Base-by-base conservation (phyloP, 1,284 basidiomycete genomes). In the Meira miltonrushii region DNA sequence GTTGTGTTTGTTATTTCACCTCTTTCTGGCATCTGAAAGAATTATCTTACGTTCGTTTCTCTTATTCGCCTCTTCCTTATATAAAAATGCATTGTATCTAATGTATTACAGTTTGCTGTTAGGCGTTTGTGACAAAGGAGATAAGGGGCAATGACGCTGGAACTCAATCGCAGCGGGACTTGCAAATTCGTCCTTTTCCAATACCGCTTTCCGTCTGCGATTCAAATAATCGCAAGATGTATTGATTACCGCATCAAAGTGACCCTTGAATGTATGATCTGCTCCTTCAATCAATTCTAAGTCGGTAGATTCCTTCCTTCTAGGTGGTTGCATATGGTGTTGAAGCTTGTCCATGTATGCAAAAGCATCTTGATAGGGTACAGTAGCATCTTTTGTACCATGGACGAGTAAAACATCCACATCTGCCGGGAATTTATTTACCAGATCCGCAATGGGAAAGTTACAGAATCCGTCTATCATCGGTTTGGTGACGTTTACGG, bases 341-440 rank as follows among this genome's bases (percentile, higher is more conserved):
- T 2, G 57, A 2, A 74, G 49, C 1, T 60, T 63, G 43, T 74
- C 72, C 23, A 58, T 33, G 52, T 70, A 71, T 19, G 46, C 54
- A 1, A 55, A 54, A 2, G 64, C 64, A 49, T 74, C 71, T 1
- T 59, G 52, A 1, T 56, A 60, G 0, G 71, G 71, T 1, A 74
- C 71, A 2, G 62, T 59, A 44, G 65, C 65, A 55, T 74, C 71
- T 7, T 60, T 54, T 5, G 65, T 66, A 10, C 71, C 71, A 21
- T 68, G 64, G 15, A 74, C 63, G 0, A 72, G 54, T 23, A 74
- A 58, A 15, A 58, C 55, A 28, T 73, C 71, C n/a, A 63, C 63
- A 7, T 68, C 61, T 50, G 58, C 56, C 7, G 71, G 71, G 33
- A 67, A 68, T 1, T 60, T 53, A 0, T 55, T 55, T 2, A 69